Base-by-base conservation (phyloP, 768 basidiomycete genomes). In the Collybia mongolica region DNA sequence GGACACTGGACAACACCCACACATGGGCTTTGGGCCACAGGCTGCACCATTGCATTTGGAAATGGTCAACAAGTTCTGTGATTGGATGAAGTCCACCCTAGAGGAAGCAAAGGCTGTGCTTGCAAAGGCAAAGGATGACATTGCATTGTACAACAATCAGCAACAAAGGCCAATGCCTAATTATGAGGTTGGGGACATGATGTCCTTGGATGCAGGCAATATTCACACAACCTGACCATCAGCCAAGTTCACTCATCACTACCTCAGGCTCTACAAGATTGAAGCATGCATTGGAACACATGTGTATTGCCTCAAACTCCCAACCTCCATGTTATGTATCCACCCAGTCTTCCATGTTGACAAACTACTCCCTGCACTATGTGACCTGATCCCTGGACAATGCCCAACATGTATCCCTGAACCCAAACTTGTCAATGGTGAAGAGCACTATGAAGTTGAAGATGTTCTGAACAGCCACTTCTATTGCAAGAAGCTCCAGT, bases 271-370 rank as follows among this genome's bases (percentile, higher is more conserved):
- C 1, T 44, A 28, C 24, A 24, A 24, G 15, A 9, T 44, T 14
- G 24, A 22, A 2, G 15, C 5, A 24, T 22, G 8, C 2, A 14
- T 44, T 8, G 11, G 42, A 23, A 15, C 12, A n/a, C 24, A 46
- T n/a, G 52, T 51, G 5, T 58, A 56, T 51, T 28, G 29, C 1
- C 52, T 60, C 11, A 43, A 45, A 22, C 57, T 64, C 11, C 60
- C 59, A 0, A 20, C 37, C 4, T 42, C 43, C 1, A 43, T 61
- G 47, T 40, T 26, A 12, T 41, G 53, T 2, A 35, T 63, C 14
- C 60, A 62, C 38, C 60, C 58, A 5, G 49, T 56, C 2, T 58
- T 54, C 32, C 46, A 39, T 28, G 44, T 52, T n/a, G 32, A 50
- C 35, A 54, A 51, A n/a, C 42, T 57, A 4, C 28, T 29, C 6